Percentiles rank a stretch among this genome's conserved stretches.
phyloP scores from a whole-genome alignment of 345 rosid species.

The Raphanus raphanistrum region DNA sequence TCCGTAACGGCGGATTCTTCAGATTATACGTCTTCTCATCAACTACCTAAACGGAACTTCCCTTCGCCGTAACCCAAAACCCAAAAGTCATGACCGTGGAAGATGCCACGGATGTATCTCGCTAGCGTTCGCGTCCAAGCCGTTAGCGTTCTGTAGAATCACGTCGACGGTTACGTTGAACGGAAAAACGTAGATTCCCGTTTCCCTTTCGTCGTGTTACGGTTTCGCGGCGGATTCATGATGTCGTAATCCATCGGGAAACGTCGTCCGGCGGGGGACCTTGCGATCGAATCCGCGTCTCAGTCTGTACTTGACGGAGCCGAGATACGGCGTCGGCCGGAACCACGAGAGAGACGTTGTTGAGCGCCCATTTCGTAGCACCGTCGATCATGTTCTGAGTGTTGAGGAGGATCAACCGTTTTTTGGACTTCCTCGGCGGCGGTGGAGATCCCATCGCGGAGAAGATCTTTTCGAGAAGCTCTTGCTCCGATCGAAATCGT shows the following conservation, averaged over 20 bases:
- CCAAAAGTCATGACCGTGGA: constrained; percentile 91
- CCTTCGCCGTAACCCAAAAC: constrained; percentile 80
- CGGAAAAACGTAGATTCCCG: constrained; percentile 51
- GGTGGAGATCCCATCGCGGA: constrained; percentile 46
- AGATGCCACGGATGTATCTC: constrained; percentile 89
- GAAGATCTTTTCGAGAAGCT: constrained; percentile 43
- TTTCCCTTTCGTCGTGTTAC: constrained; percentile 45
- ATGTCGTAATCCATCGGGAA: constrained; percentile 49
- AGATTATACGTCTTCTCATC: constrained; percentile 53
- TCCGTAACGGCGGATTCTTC: constrained; percentile 65
- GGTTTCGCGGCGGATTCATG: constrained; percentile 50
- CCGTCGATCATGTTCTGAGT: constrained; percentile 58
- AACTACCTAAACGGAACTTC: constrained; percentile 26
- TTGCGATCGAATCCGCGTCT: constrained; percentile 39
- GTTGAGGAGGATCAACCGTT: constrained; percentile 58
- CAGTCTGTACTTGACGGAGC: constrained; percentile 54
- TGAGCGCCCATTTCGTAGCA: constrained; percentile 61
- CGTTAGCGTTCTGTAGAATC: constrained; percentile 73
- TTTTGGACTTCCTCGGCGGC: constrained; percentile 45
- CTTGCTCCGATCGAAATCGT: constrained; percentile 56
- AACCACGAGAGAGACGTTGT: constrained; percentile 56
- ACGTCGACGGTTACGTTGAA: constrained; percentile 61
- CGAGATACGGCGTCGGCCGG: constrained; percentile 77
- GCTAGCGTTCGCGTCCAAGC: constrained; percentile 36
- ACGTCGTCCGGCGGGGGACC: constrained; percentile 50